phyloP scores from a whole-genome alignment of 2,329 filamentous ascomycete species.

The Microsporum canis region DNA sequence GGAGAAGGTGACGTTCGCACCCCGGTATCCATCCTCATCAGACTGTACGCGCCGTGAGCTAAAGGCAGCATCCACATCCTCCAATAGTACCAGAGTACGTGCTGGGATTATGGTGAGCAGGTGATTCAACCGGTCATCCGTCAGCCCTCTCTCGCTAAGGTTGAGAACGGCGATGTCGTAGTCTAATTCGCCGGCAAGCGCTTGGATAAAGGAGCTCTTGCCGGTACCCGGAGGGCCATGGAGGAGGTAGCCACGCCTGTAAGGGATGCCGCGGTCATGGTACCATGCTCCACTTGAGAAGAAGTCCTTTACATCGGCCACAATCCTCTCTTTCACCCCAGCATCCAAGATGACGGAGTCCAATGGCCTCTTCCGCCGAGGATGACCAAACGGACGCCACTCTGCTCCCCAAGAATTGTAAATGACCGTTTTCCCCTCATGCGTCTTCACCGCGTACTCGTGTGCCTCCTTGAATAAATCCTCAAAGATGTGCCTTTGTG shows the following conservation, averaged over 20 bases:
- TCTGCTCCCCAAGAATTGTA: conserved; percentile 75
- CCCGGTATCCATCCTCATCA: conserved; percentile 71
- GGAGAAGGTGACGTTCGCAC: conserved; percentile 86
- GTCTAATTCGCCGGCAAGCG: conserved; percentile 80
- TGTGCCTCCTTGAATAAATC: conserved; percentile 83
- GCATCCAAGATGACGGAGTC: conserved; percentile 77
- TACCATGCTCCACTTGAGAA: conserved; percentile 74
- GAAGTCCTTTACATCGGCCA: conserved; percentile 74
- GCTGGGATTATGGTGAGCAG: conserved; percentile 75
- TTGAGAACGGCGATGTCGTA: conserved; percentile 91
- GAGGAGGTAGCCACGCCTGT: conserved; percentile 76
- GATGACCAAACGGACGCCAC: conserved; percentile 74
- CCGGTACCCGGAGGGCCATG: conserved; percentile 84
- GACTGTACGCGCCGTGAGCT: conserved; percentile 60
- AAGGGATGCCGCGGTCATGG: conserved; percentile 85
- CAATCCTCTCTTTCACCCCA: conserved; percentile 70
- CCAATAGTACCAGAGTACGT: conserved; percentile 69
- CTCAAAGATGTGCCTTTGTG: conserved; percentile 79
- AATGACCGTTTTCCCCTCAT: conserved; percentile 86
- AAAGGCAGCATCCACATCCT: conserved; percentile 88
- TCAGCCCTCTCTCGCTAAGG: conserved; percentile 77
- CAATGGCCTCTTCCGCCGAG: conserved; percentile 74
- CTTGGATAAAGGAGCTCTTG: conserved; percentile 94
- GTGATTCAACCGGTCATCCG: conserved; percentile 77
- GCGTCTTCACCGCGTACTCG: conserved; percentile 61